Conservation (phyloP, 495 filamentous ascomycete species). For the Aspergillus affinis region DNA sequence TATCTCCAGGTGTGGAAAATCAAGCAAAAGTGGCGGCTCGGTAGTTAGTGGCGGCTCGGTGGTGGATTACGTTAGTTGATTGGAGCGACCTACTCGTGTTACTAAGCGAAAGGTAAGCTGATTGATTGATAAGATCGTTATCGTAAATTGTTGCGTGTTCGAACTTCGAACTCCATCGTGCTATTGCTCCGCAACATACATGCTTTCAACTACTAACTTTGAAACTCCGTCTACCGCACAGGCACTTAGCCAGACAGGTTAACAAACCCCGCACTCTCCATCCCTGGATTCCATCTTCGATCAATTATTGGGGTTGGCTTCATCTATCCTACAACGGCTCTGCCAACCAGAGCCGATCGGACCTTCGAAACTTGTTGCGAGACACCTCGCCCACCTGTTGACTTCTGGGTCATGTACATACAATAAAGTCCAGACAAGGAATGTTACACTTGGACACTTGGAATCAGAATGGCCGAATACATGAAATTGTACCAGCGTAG, state of each 20-base stretch:
- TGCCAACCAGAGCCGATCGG: neutral
- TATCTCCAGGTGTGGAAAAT: too few relatives aligned
- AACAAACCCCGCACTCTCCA: neutral
- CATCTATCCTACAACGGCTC: neutral
- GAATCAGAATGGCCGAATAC: constrained; percentile 10
- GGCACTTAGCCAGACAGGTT: too few relatives aligned
- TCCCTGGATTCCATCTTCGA: neutral
- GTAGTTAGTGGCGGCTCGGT: too few relatives aligned
- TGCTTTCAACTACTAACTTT: neutral
- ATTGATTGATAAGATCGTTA: constrained; percentile 30
- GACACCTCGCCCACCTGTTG: neutral
- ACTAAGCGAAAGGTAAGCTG: constrained; percentile 22
- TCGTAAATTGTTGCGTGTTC: constrained; percentile 18
- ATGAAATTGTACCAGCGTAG: constrained; percentile 4
- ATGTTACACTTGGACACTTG: neutral
- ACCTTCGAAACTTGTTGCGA: neutral
- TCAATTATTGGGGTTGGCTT: neutral
- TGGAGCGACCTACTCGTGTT: constrained; percentile 4
- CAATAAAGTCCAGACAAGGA: constrained; percentile 2
- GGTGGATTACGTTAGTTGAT: too few relatives aligned
- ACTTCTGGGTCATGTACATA: constrained; percentile 20
- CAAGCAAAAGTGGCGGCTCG: too few relatives aligned
- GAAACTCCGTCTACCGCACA: neutral
- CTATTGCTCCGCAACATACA: neutral
- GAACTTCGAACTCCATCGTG: constrained; percentile 1